phyloP scores from a whole-genome alignment of 352 stramenopile species.

The Peronosclerospora sorghi region DNA sequence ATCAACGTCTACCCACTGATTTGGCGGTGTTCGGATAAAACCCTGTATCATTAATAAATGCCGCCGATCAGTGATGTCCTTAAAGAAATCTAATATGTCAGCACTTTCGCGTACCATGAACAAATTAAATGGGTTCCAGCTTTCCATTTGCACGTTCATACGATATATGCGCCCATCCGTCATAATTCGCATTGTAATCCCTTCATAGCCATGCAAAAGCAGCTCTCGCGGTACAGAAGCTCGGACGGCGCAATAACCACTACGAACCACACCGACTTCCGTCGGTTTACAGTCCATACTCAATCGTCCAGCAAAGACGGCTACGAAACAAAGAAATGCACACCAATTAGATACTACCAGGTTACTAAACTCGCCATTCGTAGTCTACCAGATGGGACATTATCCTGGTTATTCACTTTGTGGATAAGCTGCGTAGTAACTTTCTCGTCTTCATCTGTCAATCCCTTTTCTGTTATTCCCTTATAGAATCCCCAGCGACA shows the following conservation, averaged over 20 bases:
- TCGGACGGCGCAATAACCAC: constrained; percentile 76
- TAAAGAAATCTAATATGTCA: neutral
- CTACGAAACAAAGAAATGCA: constrained; percentile 9
- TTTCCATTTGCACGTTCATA: constrained; percentile 78
- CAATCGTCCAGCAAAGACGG: constrained; percentile 60
- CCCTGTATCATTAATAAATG: constrained; percentile 21
- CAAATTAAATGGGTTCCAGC: constrained; percentile 81
- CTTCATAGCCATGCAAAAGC: constrained; percentile 73
- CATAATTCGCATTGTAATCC: constrained; percentile 78
- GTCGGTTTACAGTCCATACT: constrained; percentile 71
- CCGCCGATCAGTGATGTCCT: neutral
- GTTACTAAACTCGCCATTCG: neutral
- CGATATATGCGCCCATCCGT: constrained; percentile 78
- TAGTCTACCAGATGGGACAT: constrained; percentile 30
- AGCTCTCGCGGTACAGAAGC: constrained; percentile 38
- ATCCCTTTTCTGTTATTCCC: constrained; percentile 1
- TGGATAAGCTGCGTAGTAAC: constrained; percentile 21
- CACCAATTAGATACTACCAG: neutral
- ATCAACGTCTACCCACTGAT: constrained; percentile 77
- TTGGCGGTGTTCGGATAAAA: constrained; percentile 68
- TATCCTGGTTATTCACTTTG: constrained; percentile 42
- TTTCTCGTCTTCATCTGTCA: constrained; percentile 8
- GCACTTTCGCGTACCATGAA: constrained; percentile 53
- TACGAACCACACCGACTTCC: constrained; percentile 65
- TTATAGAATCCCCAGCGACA: constrained; percentile 63